Percentiles rank a stretch among this genome's conserved stretches.
Evolutionary conservation across 2,329 filamentous ascomycete species (phyloP).

Genomic region (Hyphodiscus sp.): DNA sequence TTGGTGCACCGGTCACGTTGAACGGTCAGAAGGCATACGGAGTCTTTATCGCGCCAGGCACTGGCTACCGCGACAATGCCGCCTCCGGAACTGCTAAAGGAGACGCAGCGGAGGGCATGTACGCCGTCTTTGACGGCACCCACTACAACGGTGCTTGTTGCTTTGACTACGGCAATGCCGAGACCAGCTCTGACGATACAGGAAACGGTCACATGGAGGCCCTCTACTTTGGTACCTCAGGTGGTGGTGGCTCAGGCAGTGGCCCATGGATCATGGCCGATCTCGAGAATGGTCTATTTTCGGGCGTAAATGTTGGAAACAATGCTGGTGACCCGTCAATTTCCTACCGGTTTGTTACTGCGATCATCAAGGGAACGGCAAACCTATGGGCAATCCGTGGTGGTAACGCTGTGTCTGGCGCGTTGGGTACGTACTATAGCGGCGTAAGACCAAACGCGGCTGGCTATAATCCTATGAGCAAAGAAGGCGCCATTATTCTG

Average conservation of each 20-base stretch:
- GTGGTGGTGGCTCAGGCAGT: conserved; percentile 50
- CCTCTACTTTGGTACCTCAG: conserved; percentile 55
- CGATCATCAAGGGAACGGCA: conserved; percentile 48
- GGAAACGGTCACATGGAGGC: conserved; percentile 64
- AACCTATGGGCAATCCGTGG: conserved; percentile 55
- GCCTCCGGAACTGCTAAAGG: conserved; percentile 46
- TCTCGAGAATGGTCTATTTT: conserved; percentile 61
- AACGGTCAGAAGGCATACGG: conserved; percentile 58
- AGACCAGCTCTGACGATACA: conserved; percentile 44
- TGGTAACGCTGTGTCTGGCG: conserved; percentile 46
- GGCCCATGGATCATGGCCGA: conserved; percentile 67
- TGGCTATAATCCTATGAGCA: conserved; percentile 53
- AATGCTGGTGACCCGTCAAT: conserved; percentile 49
- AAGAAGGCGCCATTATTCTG: conserved; percentile 61
- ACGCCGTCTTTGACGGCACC: conserved; percentile 52
- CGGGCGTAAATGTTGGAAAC: conserved; percentile 38
- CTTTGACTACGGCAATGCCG: conserved; percentile 53
- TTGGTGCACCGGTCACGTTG: conserved; percentile 53
- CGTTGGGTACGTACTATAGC: conserved; percentile 51
- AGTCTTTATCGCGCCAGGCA: conserved; percentile 54
- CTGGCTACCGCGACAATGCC: conserved; percentile 55
- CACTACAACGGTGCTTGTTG: conserved; percentile 53
- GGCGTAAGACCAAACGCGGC: conserved; percentile 44
- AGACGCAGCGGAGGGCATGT: conserved; percentile 53
- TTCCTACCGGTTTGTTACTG: conserved; percentile 49